phyloP scores from a whole-genome alignment of 352 stramenopile genomes.

The Peronospora destructor region DNA sequence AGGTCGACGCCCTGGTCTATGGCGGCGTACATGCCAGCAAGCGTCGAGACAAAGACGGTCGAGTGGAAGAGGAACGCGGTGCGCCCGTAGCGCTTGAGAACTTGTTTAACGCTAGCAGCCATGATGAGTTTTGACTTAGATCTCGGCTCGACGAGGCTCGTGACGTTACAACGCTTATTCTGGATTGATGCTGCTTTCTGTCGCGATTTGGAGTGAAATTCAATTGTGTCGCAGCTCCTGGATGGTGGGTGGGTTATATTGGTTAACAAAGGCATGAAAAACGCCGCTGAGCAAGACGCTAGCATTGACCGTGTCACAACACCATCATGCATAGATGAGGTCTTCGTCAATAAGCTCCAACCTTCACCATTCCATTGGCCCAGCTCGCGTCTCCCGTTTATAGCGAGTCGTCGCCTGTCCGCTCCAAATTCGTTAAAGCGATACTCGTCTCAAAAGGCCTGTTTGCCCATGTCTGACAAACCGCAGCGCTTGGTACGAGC shows the following conservation, averaged over 20 bases:
- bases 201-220: constrained; percentile 10
- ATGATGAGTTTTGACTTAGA: constrained; percentile 20
- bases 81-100: constrained; percentile 92
- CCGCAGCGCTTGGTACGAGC: constrained; percentile 19
- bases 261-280: not conserved
- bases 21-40: constrained; percentile 74
- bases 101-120: constrained; percentile 63
- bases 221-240: not conserved
- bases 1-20: constrained; percentile 69
- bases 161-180: constrained; percentile 13
- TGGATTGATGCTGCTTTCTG: constrained; percentile 1
- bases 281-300: too few species aligned
- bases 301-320: too few species aligned
- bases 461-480: constrained; percentile 18
- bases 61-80: constrained; percentile 89
- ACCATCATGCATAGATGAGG: not conserved
- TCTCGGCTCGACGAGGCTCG: not conserved
- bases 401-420: constrained; percentile 11
- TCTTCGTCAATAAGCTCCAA: not conserved
- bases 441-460: not conserved
- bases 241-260: not conserved
- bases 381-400: not conserved
- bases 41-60: constrained; percentile 92
- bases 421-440: not conserved
- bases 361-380: too few species aligned